These are phyloP conservation scores for Albifimbria verrucaria DNA, from an alignment of 2,329 filamentous ascomycete species.

Conservation along the genomic window DNA sequence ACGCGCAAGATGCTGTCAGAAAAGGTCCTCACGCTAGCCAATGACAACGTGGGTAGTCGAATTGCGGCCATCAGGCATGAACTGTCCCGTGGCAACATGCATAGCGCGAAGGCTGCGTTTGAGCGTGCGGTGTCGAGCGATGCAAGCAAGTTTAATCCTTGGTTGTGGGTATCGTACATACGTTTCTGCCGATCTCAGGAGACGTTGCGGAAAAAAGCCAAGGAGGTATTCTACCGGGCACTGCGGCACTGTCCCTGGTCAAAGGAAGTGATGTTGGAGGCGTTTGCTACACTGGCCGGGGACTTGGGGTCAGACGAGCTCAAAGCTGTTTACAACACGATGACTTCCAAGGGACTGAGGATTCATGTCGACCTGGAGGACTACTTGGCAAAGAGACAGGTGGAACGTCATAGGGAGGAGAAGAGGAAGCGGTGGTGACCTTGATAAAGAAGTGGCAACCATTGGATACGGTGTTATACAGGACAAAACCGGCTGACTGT, in stretches of 20 bases:
- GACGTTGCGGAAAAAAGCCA: slow-evolving; percentile 37
- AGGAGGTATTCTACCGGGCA: slow-evolving; percentile 46
- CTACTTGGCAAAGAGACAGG: slow-evolving; percentile 35
- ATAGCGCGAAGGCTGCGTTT: slow-evolving; percentile 49
- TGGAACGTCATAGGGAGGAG: slow-evolving; percentile 7
- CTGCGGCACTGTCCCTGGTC: slow-evolving; percentile 46
- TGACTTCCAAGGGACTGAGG: slow-evolving; percentile 46
- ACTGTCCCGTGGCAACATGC: slow-evolving; percentile 41
- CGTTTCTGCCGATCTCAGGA: slow-evolving; percentile 39
- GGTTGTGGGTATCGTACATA: slow-evolving; percentile 50
- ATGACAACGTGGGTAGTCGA: slow-evolving; percentile 42
- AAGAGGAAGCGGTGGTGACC: too few species aligned
- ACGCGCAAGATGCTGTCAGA: slow-evolving; percentile 63
- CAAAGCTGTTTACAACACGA: slow-evolving; percentile 43
- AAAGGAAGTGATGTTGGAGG: slow-evolving; percentile 49
- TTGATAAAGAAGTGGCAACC: too few species aligned
- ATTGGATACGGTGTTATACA: too few species aligned
- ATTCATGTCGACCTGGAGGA: slow-evolving; percentile 51
- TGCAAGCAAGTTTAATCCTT: slow-evolving; percentile 33
- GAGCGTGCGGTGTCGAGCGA: slow-evolving; percentile 46
- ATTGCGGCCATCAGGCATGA: slow-evolving; percentile 52
- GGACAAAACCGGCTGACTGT: slow-evolving; percentile 1
- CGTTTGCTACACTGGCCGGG: slow-evolving; percentile 40
- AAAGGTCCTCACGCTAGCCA: slow-evolving; percentile 38
- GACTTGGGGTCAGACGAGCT: slow-evolving; percentile 47